Percentiles rank a stretch among this genome's conserved stretches.
Evolutionary conservation across 495 filamentous ascomycete species (phyloP).

Genomic region (Lindgomyces ingoldianus): DNA sequence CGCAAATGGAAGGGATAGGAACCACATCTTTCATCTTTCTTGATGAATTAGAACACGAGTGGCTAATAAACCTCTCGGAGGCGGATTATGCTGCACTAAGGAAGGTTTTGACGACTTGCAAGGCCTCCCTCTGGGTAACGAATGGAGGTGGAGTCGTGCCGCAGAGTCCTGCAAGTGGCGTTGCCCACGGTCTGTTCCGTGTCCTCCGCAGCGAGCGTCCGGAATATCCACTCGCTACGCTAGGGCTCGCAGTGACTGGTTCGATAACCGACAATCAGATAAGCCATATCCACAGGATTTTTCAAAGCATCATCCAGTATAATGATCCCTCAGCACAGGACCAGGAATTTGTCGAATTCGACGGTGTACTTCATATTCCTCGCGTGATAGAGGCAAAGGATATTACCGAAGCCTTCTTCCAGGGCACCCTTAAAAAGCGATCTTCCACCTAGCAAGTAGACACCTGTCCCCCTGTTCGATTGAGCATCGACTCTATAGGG

Average conservation of each 20-base stretch:
- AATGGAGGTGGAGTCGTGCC: slow-evolving; percentile 2
- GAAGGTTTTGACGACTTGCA: neutral
- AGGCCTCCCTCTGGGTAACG: slow-evolving; percentile 12
- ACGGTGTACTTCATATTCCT: slow-evolving; percentile 6
- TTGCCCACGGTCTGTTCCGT: slow-evolving; percentile 17
- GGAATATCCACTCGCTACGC: neutral
- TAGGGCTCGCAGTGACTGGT: neutral
- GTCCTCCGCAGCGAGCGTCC: slow-evolving; percentile 20
- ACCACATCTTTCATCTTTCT: slow-evolving; percentile 7
- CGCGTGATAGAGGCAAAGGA: slow-evolving; percentile 7
- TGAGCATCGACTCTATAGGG: slow-evolving; percentile 8
- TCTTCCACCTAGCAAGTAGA: neutral
- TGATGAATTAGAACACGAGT: neutral
- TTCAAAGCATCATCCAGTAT: neutral
- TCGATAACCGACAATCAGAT: neutral
- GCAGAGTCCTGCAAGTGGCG: neutral
- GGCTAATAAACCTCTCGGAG: neutral
- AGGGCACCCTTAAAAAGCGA: neutral
- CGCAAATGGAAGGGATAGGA: neutral
- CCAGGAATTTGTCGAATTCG: slow-evolving; percentile 14
- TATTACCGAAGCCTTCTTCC: neutral
- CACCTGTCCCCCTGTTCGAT: slow-evolving; percentile 1
- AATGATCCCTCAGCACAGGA: slow-evolving; percentile 4
- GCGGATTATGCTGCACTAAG: neutral
- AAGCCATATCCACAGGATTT: slow-evolving; percentile 1